Conservation (phyloP, 2,329 filamentous ascomycete genomes). For the Cryphonectria japonica region DNA sequence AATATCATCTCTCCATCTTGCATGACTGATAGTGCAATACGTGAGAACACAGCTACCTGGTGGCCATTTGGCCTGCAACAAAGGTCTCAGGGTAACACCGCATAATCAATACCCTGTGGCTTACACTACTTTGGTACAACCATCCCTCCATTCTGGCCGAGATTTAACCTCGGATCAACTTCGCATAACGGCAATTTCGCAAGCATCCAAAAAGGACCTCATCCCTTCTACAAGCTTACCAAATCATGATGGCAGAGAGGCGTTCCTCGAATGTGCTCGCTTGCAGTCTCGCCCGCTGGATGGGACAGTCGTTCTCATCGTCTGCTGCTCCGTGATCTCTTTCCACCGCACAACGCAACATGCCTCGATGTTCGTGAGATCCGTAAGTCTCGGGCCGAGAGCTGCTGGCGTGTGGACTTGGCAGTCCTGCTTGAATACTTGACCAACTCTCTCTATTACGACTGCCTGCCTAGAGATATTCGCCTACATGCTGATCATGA, state of each 20-base stretch:
- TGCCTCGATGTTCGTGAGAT: background rate
- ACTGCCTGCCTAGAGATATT: background rate
- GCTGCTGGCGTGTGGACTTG: background rate
- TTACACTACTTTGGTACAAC: background rate
- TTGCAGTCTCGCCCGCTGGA: background rate
- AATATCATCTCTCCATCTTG: slow-evolving; percentile 11
- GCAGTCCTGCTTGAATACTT: background rate
- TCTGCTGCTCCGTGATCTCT: background rate
- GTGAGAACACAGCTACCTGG: no score
- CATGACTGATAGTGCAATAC: slow-evolving; percentile 7
- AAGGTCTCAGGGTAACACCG: background rate
- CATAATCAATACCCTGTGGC: background rate
- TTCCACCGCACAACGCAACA: background rate
- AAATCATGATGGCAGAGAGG: background rate
- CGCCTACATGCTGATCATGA: background rate
- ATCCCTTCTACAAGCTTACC: background rate
- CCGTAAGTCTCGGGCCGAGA: background rate
- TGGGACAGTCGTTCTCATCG: background rate
- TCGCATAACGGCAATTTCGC: background rate
- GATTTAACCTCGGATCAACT: slow-evolving; percentile 8
- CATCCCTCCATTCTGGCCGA: background rate
- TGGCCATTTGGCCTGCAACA: background rate
- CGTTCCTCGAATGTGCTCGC: background rate
- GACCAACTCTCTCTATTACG: background rate
- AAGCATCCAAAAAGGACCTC: background rate